Evolutionary conservation across 371 early-diverging fungal genomes (phyloP), one percentile per base, ranked within the genome.

Genomic region (Mucor plumbeus): DNA sequence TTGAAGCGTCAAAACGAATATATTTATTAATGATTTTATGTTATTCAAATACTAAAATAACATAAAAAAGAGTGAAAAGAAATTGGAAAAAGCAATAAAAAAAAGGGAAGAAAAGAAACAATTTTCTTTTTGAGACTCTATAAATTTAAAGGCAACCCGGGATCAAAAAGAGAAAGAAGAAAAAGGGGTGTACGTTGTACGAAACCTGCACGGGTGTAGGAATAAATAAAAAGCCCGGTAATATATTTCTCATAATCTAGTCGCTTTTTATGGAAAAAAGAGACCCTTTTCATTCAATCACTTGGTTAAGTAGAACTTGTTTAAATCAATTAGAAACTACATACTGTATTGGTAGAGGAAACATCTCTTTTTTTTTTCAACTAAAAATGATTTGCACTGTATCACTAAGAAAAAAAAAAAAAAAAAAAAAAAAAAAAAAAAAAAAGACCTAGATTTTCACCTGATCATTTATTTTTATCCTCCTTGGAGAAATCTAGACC

Each of bases 1-100:
- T 65, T 65, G 61, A 47, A 65, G 57, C 35, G 70, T 60, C 70
- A 70, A 70, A 70, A 70, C 70, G 66, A 65, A 65, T 40, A 61
- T 13, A 13, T 8, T 5, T 11, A 21, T 13, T 10, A 21, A 26
- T 5, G 31, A 31, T 53, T 53, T 53, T 53, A 26, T 53, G 21
- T 53, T 31, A 53, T 31, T 53, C 14, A 14, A 9, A 10, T 3
- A 15, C 7, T 44, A 44, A 15, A 44, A 44, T 44, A 44, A 44
- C 44, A 44, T 44, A 44, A 53, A 53, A 53, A 53, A 31, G 1
- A 7, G 14, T 0, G 31, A 53, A 31, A 31, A 13, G 53, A 26
- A 10, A 21, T 19, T 21, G 14, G 21, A 31, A 31, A 53, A 21
- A 9, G 17, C 9, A 53, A 53, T n/a, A n/a, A n/a, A n/a, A n/a